Evolutionary conservation across 331 rosid species (phyloP), one percentile per base, ranked within the genome.

Genomic region (Saraca asoca): DNA sequence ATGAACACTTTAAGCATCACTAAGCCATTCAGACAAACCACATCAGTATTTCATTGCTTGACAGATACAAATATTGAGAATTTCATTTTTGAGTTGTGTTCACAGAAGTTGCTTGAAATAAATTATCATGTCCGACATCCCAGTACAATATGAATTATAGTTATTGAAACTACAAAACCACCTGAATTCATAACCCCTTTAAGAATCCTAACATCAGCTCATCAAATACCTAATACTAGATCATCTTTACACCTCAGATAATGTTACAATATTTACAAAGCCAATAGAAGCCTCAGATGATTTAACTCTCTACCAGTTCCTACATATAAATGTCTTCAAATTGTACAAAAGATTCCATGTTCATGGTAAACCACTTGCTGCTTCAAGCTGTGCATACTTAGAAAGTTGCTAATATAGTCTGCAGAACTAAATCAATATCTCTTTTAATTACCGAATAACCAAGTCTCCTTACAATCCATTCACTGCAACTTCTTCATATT

Each of bases 221-320:
- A 52, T 54, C 49, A 83, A 71, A 71, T 76, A 74, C 81, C 90
- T 80, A 77, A 80, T 69, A 73, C 68, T 56, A 74, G 72, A 81
- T 66, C 80, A 75, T 64, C 82, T 83, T 78, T 78, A 84, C 88
- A 82, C 69, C 90, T 83, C 87, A 74, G 57, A 72, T 81, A 78
- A 76, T 79, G 83, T 74, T 83, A 83, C 88, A 80, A 34, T 85
- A 91, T 91, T 79, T 87, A 92, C 98, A 89, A 58, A 82, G 80
- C 83, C 83, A 78, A 69, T 65, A 73, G 71, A 82, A 82, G 81
- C 83, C 85, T 79, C 85, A 71, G 12, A 71, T 56, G 68, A 82
- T 64, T 20, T 44, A 68, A 76, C 82, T 72, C 79, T n/a, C 84
- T 76, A 80, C 71, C 64, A 58, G 45, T 77, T 58, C 85, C 85